Base-by-base conservation (phyloP, 805 yeast species). In the Saturnispora serradocipensis region DNA sequence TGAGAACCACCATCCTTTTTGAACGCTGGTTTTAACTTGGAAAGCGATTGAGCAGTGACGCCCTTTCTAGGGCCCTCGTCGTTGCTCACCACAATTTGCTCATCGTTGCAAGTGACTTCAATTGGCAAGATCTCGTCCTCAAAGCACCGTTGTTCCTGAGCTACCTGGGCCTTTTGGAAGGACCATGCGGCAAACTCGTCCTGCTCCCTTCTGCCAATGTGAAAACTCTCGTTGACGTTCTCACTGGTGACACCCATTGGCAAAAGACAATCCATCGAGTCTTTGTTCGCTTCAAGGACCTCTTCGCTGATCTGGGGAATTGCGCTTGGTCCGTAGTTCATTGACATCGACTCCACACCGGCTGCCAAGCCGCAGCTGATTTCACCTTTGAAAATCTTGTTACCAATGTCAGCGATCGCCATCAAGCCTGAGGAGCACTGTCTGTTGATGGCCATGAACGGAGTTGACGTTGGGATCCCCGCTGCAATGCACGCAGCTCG, bases 221-320 rank as follows among this genome's bases (percentile, higher is more conserved):
- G 67, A 69, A 74, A 90, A 66, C 77, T 76, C 43, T 69, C 67
- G 28, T 95, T 90, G 52, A 91, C 86, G 67, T 91, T 91, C 72
- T 91, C 98, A 64, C 88, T 86, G 50, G 98, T 91, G 62, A 84
- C 82, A 45, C 98, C 98, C 98, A 91, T 91, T 58, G 98, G 98
- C 56, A 91, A 80, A 68, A 85, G 71, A 71, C 97, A 91, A 67
- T 82, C 82, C 55, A 73, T 73, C n/a, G 84, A 83, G 45, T 72
- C 77, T 47, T 66, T 62, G 58, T 73, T 66, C 9, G 65, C 64
- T 44, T 71, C 62, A 61, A 79, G 63, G 16, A 70, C 69, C 5
- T 48, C 42, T 20, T 77, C 75, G 11, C 87, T 80, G 54, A 84
- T 73, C 42, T 72, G 70, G 10, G 88, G 84, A 53, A 84, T 71